A percentile compares a stretch with the other conserved stretches of the same genome.
Conservation (phyloP, 2,329 filamentous ascomycete species). For the Emergomyces africanus region DNA sequence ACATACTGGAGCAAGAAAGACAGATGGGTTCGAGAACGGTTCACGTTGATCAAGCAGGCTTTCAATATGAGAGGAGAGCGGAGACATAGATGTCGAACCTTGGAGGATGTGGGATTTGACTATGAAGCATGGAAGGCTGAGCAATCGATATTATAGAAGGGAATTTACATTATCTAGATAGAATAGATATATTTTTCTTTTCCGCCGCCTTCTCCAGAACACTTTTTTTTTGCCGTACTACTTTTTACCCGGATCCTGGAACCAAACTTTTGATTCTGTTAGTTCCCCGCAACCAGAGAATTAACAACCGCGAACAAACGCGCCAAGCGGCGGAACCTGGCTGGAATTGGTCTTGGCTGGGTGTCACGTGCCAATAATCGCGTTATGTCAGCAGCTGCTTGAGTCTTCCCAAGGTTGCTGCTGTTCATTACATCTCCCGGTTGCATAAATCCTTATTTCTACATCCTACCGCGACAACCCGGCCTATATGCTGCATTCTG, state of each 20-base stretch:
- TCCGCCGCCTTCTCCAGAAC: no score
- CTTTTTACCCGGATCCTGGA: no score
- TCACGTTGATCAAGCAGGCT: conserved; percentile 55
- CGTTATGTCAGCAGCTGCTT: not conserved
- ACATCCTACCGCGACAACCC: not conserved
- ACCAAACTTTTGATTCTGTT: no score
- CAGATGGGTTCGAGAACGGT: conserved; percentile 58
- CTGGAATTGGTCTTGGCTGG: not conserved
- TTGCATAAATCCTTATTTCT: not conserved
- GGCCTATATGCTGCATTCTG: not conserved
- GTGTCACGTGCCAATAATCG: not conserved
- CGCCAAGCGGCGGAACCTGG: not conserved
- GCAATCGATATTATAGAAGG: conserved; percentile 1
- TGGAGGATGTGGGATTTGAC: conserved; percentile 61
- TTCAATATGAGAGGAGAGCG: conserved; percentile 54
- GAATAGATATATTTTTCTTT: not conserved
- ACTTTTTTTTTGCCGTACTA: no score
- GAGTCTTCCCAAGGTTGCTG: not conserved
- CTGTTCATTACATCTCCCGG: not conserved
- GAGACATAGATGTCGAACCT: conserved; percentile 43
- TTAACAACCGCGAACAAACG: not conserved
- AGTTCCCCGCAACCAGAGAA: not conserved
- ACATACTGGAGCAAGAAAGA: conserved; percentile 58
- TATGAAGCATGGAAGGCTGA: conserved; percentile 33
- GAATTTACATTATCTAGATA: not conserved